Evolutionary conservation across 768 basidiomycete species (phyloP), one percentile per base, ranked within the genome.

Genomic region (Tubosaeta sp.): DNA sequence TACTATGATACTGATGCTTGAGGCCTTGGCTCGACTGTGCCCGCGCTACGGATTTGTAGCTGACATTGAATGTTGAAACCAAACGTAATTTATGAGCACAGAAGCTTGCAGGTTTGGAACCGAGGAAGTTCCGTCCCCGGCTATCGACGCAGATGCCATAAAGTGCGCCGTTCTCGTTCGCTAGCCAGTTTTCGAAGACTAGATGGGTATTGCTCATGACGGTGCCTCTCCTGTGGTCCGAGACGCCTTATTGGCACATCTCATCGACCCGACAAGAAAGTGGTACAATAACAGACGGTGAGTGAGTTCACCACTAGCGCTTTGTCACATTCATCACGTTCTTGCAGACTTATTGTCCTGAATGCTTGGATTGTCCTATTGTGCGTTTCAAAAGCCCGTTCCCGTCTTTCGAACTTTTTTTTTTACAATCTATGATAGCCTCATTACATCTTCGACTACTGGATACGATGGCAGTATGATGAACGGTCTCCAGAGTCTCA

Each of bases 401-500:
- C 13, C 34, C 9, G 38, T 4, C 38, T 10, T n/a, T 9, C n/a
- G n/a, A 37, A 14, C 13, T 35, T 19, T 6, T 35, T 29, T 46
- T 12, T 35, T 29, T 29, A 44, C 52, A 2, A 12, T 39, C 6
- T 11, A 48, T 22, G 46, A 25, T 50, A 84, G 83, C 41, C 78
- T 88, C 56, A 85, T 87, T 64, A 86, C 85, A 12, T 86, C 85
- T 16, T 84, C 84, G 11, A 85, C 82, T 34, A 86, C 83, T 64
- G 86, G 86, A 52, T 88, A 83, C 61, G 86, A 88, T 63, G 85
- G 84, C 51, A 82, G 80, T 65, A 82, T 88, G 81, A 86, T 87
- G 85, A 87, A 89, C 65, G 84, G 84, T 64, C 73, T 90, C 41
- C 87, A 90, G 66, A 82, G 83, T 46, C 72, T 88, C 54, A 56